Evolutionary conservation across 257 asterid genomes (phyloP).

Genomic region (Vinca minor): DNA sequence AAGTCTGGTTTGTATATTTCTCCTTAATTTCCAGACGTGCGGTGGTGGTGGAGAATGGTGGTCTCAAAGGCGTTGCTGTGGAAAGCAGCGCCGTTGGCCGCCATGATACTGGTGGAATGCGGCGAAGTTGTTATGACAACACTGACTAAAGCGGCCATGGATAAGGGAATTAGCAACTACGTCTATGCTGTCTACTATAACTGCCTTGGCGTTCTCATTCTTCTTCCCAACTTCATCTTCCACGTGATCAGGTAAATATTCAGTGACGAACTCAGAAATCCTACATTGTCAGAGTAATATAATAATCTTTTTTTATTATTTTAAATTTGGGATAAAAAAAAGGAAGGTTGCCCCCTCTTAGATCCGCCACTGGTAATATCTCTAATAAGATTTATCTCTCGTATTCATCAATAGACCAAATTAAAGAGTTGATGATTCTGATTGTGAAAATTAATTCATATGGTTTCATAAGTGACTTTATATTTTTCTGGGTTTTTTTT

Average conservation of each 20-base stretch:
- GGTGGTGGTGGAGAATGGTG: too few species aligned
- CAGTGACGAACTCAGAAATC: too few species aligned
- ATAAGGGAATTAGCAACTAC: slow-evolving; percentile 18
- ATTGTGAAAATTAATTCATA: too few species aligned
- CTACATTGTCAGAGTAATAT: too few species aligned
- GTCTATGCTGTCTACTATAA: slow-evolving; percentile 23
- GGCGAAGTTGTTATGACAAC: slow-evolving; percentile 18
- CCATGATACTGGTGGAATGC: slow-evolving; percentile 20
- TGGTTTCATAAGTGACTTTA: too few species aligned
- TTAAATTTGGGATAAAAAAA: too few species aligned
- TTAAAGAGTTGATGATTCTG: too few species aligned
- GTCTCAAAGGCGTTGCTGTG: not conserved
- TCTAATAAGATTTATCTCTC: not conserved
- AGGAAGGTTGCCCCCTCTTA: too few species aligned
- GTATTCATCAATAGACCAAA: not conserved
- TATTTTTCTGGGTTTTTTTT: too few species aligned
- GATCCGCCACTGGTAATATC: slow-evolving; percentile 6
- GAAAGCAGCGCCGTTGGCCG: slow-evolving; percentile 15
- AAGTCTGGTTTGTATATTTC: too few species aligned
- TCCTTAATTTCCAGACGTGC: too few species aligned
- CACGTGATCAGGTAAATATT: not conserved
- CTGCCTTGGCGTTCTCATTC: slow-evolving; percentile 18
- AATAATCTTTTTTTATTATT: too few species aligned
- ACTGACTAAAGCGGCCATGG: slow-evolving; percentile 25
- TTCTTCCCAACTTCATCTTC: slow-evolving; percentile 18